A percentile compares a stretch with the other conserved stretches of the same genome.
Conservation (phyloP, 371 early-diverging fungal species). For the Mycotypha africana region DNA sequence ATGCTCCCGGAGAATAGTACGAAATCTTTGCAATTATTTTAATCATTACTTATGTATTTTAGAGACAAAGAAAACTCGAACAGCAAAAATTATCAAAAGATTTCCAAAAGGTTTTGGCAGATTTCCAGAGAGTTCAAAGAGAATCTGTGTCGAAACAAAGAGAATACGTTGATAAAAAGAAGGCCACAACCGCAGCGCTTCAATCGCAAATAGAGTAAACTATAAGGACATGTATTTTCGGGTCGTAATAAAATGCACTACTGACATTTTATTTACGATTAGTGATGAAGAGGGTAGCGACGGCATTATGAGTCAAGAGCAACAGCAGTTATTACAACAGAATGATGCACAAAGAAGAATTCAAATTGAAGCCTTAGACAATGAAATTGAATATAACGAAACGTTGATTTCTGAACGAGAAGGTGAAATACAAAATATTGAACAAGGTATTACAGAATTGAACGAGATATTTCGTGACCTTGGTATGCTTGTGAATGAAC, state of each 20-base stretch:
- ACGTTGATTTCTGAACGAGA: constrained; percentile 90
- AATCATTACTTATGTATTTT: constrained; percentile 2
- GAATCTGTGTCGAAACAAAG: constrained; percentile 82
- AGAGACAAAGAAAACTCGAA: constrained; percentile 72
- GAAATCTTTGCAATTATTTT: not conserved
- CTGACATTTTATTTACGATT: not conserved
- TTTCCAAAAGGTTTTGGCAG: constrained; percentile 82
- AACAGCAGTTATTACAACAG: constrained; percentile 44
- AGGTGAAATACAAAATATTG: constrained; percentile 87
- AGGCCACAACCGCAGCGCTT: constrained; percentile 40
- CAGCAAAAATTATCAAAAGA: constrained; percentile 87
- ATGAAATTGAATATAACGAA: constrained; percentile 91
- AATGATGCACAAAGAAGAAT: constrained; percentile 57
- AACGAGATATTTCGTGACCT: constrained; percentile 96
- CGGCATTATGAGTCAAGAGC: constrained; percentile 15
- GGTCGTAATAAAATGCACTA: too few species aligned
- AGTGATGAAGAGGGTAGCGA: constrained; percentile 39
- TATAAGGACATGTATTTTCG: too few species aligned
- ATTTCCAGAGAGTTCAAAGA: constrained; percentile 84
- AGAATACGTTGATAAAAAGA: constrained; percentile 75
- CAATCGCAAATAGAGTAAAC: constrained; percentile 35
- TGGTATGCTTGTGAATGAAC: constrained; percentile 93
- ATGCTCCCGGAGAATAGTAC: not conserved
- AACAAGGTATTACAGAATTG: constrained; percentile 85
- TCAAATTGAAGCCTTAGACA: constrained; percentile 78